Evolutionary conservation across 495 filamentous ascomycete genomes (phyloP).

Genomic region (Glarea lozoyensis): DNA sequence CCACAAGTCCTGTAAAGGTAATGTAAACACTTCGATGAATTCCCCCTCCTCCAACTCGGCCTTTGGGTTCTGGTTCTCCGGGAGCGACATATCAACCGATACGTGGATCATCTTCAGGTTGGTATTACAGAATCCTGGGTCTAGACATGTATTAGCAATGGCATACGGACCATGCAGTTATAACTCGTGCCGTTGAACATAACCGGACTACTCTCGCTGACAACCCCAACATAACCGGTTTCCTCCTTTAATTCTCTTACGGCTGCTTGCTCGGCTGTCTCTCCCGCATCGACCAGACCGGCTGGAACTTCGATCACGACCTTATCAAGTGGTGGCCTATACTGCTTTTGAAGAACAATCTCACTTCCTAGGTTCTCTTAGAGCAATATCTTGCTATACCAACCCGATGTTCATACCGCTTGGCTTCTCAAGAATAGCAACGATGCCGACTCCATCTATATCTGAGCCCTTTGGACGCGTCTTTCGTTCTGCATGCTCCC

Average conservation of each 20-base stretch:
- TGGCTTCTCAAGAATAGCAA: constrained; percentile 72
- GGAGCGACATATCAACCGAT: constrained; percentile 61
- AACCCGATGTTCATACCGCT: constrained; percentile 25
- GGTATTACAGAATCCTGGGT: constrained; percentile 78
- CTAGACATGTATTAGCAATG: constrained; percentile 26
- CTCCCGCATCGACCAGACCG: constrained; percentile 74
- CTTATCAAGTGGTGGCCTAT: constrained; percentile 72
- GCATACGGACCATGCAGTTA: not conserved
- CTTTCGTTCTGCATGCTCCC: constrained; percentile 73
- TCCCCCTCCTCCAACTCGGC: constrained; percentile 80
- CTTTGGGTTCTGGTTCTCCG: constrained; percentile 57
- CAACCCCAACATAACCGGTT: constrained; percentile 77
- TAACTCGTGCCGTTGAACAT: constrained; percentile 66
- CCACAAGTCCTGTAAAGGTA: constrained; percentile 58
- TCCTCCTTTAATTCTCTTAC: constrained; percentile 90
- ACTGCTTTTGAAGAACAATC: constrained; percentile 81
- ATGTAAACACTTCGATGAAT: constrained; percentile 79
- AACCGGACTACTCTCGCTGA: constrained; percentile 56
- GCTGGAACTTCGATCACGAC: constrained; percentile 78
- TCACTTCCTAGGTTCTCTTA: constrained; percentile 43
- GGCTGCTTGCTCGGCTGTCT: constrained; percentile 70
- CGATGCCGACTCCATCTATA: constrained; percentile 86
- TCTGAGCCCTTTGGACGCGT: constrained; percentile 60
- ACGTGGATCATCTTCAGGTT: constrained; percentile 81
- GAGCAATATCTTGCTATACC: not conserved